Evolutionary conservation across 2,329 filamentous ascomycete genomes (phyloP), one percentile per base, ranked within the genome.

Genomic region (Fusarium piperis): DNA sequence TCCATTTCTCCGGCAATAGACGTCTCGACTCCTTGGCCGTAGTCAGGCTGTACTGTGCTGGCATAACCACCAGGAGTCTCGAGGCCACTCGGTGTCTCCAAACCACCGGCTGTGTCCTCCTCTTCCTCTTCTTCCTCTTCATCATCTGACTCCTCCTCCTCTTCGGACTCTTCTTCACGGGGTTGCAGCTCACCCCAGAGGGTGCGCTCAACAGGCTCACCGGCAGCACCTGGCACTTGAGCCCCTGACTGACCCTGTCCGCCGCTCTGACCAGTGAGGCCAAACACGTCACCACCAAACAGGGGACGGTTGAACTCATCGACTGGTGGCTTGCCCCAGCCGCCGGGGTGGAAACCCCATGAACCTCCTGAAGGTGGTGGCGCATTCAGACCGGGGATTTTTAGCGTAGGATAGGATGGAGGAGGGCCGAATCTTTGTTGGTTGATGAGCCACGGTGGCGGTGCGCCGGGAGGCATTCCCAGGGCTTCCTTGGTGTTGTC

Each of bases 371-470:
- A 87, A 3, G 96, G 96, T 12, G 95, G 94, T 6, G 96, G 94
- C 2, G 95, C 94, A 80, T 98, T 99, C 52, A 99, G 88, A 48
- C 96, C 96, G 10, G 96, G 93, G 67, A 99, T 94, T 80, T 96
- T 97, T 59, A 98, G 87, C n/a, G 94, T 94, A 23, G 96, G 95
- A 80, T 99, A 99, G 10, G 94, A 97, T 7, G 95, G 95, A 2
- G 96, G 95, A 26, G 95, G 94, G 0, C 96, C 96, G 77, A 94
- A 94, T 74, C 95, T 91, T 82, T 99, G 96, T 82, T 97, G 94
- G 81, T 97, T 97, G 79, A 99, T 95, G 68, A 99, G 88, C 96
- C 96, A 99, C 41, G 96, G 96, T 26, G 96, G 95, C 9, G 96
- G 95, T 28, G 95, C 94, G 57, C 94, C 95, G 15, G 94, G 93